Base-by-base conservation (phyloP, 1,284 basidiomycete genomes). In the Pseudozyma tsukubaensis region DNA sequence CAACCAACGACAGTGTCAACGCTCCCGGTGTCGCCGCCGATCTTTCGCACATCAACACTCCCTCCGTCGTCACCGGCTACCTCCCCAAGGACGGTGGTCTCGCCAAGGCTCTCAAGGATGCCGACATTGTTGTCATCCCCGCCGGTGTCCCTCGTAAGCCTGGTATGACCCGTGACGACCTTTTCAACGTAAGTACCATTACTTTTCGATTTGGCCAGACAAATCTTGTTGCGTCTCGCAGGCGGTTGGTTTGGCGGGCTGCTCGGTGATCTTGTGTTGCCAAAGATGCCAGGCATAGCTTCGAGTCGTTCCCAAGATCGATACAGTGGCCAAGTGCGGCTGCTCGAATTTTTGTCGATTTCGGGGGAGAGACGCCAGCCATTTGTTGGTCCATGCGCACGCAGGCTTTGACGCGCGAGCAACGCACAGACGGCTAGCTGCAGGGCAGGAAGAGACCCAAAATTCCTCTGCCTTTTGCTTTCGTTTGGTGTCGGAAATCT, bases 11-110 rank as follows among this genome's bases (percentile, higher is more conserved):
- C 73, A 78, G 77, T 66, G 82, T 83, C 73, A 83, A 82, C 68
- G 93, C 95, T 14, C 94, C 94, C 49, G 96, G 97, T 86, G 95
- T 99, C 77, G 94, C 94, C 60, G 93, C 91, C 76, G 94, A 98
- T 88, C 88, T 97, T 71, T 92, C 92, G 70, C 94, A 97, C 86
- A 94, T 97, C 85, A 87, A 88, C 86, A 86, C 86, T 9, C 81
- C 85, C 24, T 81, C 85, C 21, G 75, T 83, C 50, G 82, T 84
- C 40, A 70, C 65, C 9, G 86, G 86, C 63, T 85, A 85, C 80
- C 79, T 84, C 39, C 86, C 86, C 63, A 82, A 93, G 79, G 72
- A 83, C 47, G 91, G 91, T 79, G 94, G 93, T 59, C 89, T 98
- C 72, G 89, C 91, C 86, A 92, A 92, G 85, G 89, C 90, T 44